Base-by-base conservation (phyloP, 169 alveolate species). In the Cryptosporidium baileyi region DNA sequence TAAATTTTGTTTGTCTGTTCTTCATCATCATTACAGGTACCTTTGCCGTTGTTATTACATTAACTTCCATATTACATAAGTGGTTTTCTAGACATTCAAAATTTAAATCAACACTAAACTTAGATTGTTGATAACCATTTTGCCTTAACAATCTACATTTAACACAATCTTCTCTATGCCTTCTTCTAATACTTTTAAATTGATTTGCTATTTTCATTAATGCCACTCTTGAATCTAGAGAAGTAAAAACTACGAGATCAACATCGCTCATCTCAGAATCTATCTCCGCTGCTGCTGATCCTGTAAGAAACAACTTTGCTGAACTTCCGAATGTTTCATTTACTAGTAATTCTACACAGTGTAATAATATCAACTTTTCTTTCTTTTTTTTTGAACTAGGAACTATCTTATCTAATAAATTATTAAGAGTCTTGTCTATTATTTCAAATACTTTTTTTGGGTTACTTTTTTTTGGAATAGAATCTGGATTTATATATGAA, bases 21-120 rank as follows among this genome's bases (percentile, higher is more conserved):
- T 82, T 80, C 17, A 95, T 81, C 36, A 94, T 91, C 22, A 95
- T 88, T 15, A 95, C 94, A 7, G 97, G 97, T 7, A 95, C 97
- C 44, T 94, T 88, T 0, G 97, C 97, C 2, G 96, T 89, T 34
- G 93, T 95, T 8, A 95, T 95, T 36, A 95, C 93, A 60, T 93
- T 93, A 24, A 92, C 63, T 26, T 91, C 88, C 60, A 82, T 89
- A 17, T 51, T 45, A 34, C 88, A 67, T 36, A 89, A 45, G 2
- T 67, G 80, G 62, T 88, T 67, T 40, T 89, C 89, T 19, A 91
- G 82, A 51, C 81, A 30, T 30, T 51, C 45, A 2, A 85, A 63
- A 22, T 52, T 82, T 17, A 67, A 7, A 34, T 60, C 43, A 26
- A 26, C 43, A n/a, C n/a, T n/a, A n/a, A n/a, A n/a, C 38, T 24